Base-by-base conservation (phyloP, 116 monocot species). In the Cymodocea nodosa region DNA sequence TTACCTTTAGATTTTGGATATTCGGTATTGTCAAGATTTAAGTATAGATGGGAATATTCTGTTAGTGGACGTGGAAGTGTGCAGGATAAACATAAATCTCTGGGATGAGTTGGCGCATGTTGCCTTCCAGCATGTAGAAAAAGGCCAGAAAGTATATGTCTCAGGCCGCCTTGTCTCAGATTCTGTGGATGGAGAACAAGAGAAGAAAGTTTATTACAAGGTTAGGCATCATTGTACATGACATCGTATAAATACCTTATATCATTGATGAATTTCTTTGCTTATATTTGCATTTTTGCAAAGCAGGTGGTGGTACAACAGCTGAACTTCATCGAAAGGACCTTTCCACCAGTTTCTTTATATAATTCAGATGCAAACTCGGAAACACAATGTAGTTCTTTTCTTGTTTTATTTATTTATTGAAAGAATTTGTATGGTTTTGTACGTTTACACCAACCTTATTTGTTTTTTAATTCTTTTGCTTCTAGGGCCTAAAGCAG, bases 71-170 rank as follows among this genome's bases (percentile, higher is more conserved):
- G 54, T 12, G 24, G 6, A 25, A 11, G 1, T 57, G 18, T 78
- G 35, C 75, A 94, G 94, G 94, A 82, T 94, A 63, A 90, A 71
- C 75, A 52, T 94, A 36, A 81, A 78, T 17, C 79, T 94, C 62
- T 94, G 94, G 90, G 89, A 94, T 79, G 87, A 94, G 11, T 63
- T 94, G 53, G 94, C 94, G 3, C 82, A 87, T 74, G 70, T 81
- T 37, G 94, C 90, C 19, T 87, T 72, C 57, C 84, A 89, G 66
- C 87, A 94, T 67, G 58, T 94, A 15, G 80, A 87, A 77, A 81
- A 84, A 66, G 94, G 94, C 51, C 74, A 81, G 40, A 86, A 81
- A 50, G 71, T 94, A 51, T 79, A 81, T 75, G 90, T 94, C 50
- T 87, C 74, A 19, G 95, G 90, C 0, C 80, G 87, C 14, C 78